phyloP scores from a whole-genome alignment of 192 early-diverging fungal genomes.

The Lobosporangium transversale region DNA sequence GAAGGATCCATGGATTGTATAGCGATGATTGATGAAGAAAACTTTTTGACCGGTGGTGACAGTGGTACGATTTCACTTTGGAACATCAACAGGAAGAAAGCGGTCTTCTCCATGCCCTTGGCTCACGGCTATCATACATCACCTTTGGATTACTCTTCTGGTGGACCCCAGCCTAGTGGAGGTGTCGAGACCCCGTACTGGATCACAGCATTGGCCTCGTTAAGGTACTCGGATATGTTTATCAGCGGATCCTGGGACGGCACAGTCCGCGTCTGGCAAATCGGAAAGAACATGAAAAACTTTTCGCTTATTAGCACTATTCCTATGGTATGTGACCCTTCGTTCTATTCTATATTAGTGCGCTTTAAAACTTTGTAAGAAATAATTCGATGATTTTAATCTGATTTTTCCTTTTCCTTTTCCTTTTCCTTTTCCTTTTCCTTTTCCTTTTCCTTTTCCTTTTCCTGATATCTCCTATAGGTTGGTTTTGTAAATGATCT shows the following conservation, averaged over 20 bases:
- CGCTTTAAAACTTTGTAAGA: too few relatives aligned
- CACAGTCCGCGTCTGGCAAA: constrained; percentile 86
- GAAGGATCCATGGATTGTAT: constrained; percentile 87
- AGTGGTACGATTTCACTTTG: constrained; percentile 92
- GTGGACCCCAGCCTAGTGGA: constrained; percentile 33
- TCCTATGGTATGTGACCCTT: constrained; percentile 64
- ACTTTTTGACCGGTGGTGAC: constrained; percentile 93
- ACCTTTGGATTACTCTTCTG: constrained; percentile 56
- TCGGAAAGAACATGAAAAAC: constrained; percentile 70
- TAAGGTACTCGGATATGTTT: constrained; percentile 91
- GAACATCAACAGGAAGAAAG: constrained; percentile 93
- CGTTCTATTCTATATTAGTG: not conserved
- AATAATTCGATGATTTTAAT: too few relatives aligned
- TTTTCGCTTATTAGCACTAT: constrained; percentile 71
- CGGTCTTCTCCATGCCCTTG: constrained; percentile 77
- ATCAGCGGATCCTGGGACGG: constrained; percentile 92
- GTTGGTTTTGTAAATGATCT: constrained; percentile 43
- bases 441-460: too few relatives aligned
- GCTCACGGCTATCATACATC: constrained; percentile 78
- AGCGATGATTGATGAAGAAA: constrained; percentile 92
- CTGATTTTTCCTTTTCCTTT: not conserved
- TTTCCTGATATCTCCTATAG: constrained; percentile 3
- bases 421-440: too few relatives aligned
- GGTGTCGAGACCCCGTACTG: constrained; percentile 69
- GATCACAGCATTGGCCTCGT: constrained; percentile 87